These are phyloP conservation scores for Rhodotorula graminis DNA, from an alignment of 768 basidiomycete species.

Conservation along the genomic window DNA sequence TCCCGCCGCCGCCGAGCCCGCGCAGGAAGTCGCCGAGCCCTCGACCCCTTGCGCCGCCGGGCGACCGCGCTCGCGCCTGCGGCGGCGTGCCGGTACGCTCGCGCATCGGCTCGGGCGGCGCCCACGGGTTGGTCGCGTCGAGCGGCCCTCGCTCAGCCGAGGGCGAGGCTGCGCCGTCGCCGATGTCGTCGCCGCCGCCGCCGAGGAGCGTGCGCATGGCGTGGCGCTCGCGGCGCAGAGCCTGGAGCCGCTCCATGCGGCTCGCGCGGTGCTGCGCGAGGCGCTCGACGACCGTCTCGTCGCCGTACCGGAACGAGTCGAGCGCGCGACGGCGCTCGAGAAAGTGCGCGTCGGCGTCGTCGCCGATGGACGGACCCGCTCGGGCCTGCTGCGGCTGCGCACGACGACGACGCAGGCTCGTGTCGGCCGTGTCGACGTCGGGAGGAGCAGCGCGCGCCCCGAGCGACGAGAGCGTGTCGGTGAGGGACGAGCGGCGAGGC, in stretches of 20 bases:
- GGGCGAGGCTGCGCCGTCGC: neutral
- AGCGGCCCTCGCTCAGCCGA: neutral
- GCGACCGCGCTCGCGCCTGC: neutral
- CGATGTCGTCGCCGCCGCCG: neutral
- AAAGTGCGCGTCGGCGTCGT: too few relatives aligned
- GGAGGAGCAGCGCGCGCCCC: neutral
- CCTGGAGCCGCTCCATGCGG: constrained; percentile 14
- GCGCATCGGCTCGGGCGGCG: neutral
- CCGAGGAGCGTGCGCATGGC: constrained; percentile 18
- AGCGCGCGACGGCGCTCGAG: neutral
- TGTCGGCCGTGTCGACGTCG: neutral
- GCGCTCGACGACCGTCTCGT: constrained; percentile 8
- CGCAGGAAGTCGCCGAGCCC: constrained; percentile 20
- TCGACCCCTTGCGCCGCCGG: constrained; percentile 1
- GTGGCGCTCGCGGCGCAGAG: constrained; percentile 13
- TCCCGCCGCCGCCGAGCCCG: constrained; percentile 1
- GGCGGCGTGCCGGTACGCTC: neutral
- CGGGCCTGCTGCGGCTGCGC: neutral
- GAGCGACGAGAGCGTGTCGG: constrained; percentile 10
- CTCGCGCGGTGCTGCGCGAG: neutral
- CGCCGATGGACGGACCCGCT: neutral
- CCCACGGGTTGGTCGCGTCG: neutral
- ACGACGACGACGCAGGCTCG: neutral
- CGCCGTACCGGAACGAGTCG: neutral
- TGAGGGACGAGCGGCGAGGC: constrained; percentile 1